phyloP scores from a whole-genome alignment of 1,284 basidiomycete species.

The Irpex sp. region DNA sequence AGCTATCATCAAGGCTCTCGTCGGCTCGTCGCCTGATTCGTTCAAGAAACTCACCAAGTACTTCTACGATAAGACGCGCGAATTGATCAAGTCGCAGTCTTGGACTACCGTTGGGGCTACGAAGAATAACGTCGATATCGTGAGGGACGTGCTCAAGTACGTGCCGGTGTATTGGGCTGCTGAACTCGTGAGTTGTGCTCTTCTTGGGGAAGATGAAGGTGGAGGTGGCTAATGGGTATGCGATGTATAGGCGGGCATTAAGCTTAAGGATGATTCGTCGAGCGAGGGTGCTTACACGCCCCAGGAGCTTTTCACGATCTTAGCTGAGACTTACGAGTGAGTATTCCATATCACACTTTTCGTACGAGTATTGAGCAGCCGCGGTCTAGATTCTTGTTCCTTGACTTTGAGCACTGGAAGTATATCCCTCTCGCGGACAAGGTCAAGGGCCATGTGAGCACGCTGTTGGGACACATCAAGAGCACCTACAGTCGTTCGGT shows the following conservation, averaged over 20 bases:
- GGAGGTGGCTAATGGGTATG: neutral
- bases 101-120: constrained; percentile 46
- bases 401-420: constrained; percentile 60
- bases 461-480: constrained; percentile 57
- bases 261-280: constrained; percentile 59
- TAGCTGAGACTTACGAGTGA: constrained; percentile 68
- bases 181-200: constrained; percentile 51
- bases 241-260: constrained; percentile 58
- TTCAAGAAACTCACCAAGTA: constrained; percentile 49
- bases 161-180: constrained; percentile 68
- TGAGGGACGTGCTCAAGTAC: constrained; percentile 63
- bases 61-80: constrained; percentile 59
- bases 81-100: constrained; percentile 50
- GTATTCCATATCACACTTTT: constrained; percentile 19
- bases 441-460: constrained; percentile 47
- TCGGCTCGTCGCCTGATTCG: constrained; percentile 37
- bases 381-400: constrained; percentile 58
- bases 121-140: constrained; percentile 59
- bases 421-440: constrained; percentile 50
- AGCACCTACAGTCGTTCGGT: constrained; percentile 15
- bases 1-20: constrained; percentile 45
- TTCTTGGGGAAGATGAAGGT: neutral
- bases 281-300: constrained; percentile 56
- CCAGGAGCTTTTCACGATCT: constrained; percentile 55
- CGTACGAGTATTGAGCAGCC: neutral